phyloP scores from a whole-genome alignment of 768 basidiomycete genomes.

The Calocybe gangraenosa region DNA sequence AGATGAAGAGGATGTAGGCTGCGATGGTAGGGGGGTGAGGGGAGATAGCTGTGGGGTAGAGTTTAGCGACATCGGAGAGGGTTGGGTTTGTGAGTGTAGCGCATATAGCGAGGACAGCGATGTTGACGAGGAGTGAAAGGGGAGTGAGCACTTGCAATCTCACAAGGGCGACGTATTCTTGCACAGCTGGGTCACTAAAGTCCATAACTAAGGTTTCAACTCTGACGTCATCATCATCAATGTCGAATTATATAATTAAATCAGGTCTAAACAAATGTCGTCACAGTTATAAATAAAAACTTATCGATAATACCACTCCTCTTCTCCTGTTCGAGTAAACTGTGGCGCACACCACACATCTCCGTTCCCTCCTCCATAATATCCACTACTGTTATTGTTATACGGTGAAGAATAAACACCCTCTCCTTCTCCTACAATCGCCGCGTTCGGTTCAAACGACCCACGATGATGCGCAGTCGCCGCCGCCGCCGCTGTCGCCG shows the following conservation, averaged over 20 bases:
- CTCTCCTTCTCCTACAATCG: neutral
- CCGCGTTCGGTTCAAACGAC: conserved; percentile 12
- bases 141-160: conserved; percentile 86
- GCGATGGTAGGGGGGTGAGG: conserved; percentile 57
- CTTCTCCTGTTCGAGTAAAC: neutral
- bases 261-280: neutral
- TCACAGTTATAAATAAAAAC: neutral
- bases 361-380: too few species aligned
- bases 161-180: conserved; percentile 63
- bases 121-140: conserved; percentile 75
- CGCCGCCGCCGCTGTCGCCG: conserved; percentile 16
- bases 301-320: conserved; percentile 1
- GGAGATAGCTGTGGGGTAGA: conserved; percentile 67
- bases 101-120: conserved; percentile 70
- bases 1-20: conserved; percentile 58
- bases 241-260: too few species aligned
- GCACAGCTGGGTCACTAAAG: conserved; percentile 54
- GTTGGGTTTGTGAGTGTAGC: conserved; percentile 62
- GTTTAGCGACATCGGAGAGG: conserved; percentile 36
- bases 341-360: neutral
- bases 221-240: conserved; percentile 2
- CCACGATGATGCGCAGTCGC: conserved; percentile 10
- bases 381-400: too few species aligned
- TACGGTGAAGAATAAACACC: too few species aligned
- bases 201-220: conserved; percentile 62